Evolutionary conservation across 306 rosid genomes (phyloP).

Genomic region (Sphenostylis stenocarpa): DNA sequence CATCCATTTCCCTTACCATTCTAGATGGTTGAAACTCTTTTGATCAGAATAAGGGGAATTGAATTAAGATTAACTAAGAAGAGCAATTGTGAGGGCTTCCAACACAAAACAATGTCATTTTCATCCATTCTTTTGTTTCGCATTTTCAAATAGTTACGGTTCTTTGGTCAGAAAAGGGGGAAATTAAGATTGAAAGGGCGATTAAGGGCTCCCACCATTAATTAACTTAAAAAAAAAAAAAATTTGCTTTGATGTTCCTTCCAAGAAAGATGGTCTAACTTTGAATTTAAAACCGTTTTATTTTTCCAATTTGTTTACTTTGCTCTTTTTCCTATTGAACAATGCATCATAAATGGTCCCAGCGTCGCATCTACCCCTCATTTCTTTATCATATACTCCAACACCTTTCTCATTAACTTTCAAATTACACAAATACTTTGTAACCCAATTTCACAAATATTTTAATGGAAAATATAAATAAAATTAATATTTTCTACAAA

Average conservation of each 20-base stretch:
- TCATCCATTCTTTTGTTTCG: conserved; percentile 13
- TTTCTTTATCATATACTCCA: not conserved
- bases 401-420: conserved; percentile 11
- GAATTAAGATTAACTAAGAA: conserved; percentile 20
- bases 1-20: too few species aligned
- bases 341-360: conserved; percentile 35
- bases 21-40: not conserved
- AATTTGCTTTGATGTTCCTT: conserved; percentile 52
- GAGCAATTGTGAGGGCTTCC: conserved; percentile 23
- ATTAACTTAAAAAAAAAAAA: conserved; percentile 52
- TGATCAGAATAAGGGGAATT: conserved; percentile 13
- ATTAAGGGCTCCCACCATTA: conserved; percentile 37
- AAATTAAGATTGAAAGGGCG: conserved; percentile 38
- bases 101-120: not conserved
- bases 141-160: conserved; percentile 12
- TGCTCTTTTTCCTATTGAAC: conserved; percentile 26
- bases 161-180: conserved; percentile 30
- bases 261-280: conserved; percentile 43
- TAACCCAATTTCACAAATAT: not conserved
- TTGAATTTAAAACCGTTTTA: conserved; percentile 31
- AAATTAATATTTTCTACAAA: not conserved
- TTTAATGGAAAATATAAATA: not conserved
- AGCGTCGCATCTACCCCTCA: conserved; percentile 10
- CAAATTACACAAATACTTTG: conserved; percentile 1
- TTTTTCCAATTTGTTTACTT: not conserved